phyloP scores from a whole-genome alignment of 805 yeast species.

The Scheffersomyces coipomensis region DNA sequence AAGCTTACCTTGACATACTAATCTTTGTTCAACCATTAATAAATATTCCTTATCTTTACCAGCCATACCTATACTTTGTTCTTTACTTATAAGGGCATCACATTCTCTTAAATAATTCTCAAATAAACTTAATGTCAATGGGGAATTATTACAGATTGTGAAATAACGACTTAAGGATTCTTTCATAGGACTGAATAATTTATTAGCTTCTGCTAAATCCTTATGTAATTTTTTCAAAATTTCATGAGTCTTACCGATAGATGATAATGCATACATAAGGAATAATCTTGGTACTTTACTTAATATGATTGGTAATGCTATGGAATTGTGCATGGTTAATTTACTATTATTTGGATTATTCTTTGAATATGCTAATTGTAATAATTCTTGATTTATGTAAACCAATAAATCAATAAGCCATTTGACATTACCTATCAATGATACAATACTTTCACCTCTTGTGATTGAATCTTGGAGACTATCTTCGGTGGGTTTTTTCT shows the following conservation, averaged over 20 bases:
- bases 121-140: conserved; percentile 53
- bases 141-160: conserved; percentile 47
- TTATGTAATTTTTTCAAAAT: conserved; percentile 56
- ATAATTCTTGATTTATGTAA: conserved; percentile 68
- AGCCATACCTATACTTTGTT: conserved; percentile 17
- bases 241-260: conserved; percentile 61
- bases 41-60: conserved; percentile 27
- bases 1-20: conserved; percentile 60
- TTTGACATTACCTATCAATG: conserved; percentile 71
- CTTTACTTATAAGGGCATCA: conserved; percentile 38
- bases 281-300: conserved; percentile 71
- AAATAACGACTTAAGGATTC: conserved; percentile 53
- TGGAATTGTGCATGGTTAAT: conserved; percentile 30
- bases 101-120: conserved; percentile 64
- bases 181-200: conserved; percentile 46
- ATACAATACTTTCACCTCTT: conserved; percentile 61
- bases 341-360: conserved; percentile 14
- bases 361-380: conserved; percentile 40
- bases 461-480: conserved; percentile 51
- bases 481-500: conserved; percentile 53
- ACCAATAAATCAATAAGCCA: conserved; percentile 85
- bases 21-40: conserved; percentile 56
- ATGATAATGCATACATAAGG: conserved; percentile 62
- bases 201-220: conserved; percentile 41
- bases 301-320: conserved; percentile 58